Conservation (phyloP, 2,329 filamentous ascomycete species). For the Monosporascus sp. region DNA sequence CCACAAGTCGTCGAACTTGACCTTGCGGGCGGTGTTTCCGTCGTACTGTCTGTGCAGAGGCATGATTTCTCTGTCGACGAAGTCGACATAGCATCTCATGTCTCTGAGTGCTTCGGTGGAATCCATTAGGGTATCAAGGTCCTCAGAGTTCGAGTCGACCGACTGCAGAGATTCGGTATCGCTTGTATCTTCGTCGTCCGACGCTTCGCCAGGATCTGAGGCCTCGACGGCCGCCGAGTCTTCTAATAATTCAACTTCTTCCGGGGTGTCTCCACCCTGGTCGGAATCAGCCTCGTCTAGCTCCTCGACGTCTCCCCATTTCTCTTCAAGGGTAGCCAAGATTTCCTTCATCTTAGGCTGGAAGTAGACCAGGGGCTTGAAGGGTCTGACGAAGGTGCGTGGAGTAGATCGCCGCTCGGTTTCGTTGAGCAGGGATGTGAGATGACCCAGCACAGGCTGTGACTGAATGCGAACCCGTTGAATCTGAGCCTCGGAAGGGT, state of each 20-base stretch:
- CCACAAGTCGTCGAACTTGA: conserved; percentile 40
- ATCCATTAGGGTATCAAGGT: conserved; percentile 33
- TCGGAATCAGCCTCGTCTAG: conserved; percentile 19
- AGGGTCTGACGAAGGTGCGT: conserved; percentile 36
- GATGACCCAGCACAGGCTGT: conserved; percentile 33
- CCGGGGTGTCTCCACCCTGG: conserved; percentile 20
- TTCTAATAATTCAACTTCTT: conserved; percentile 24
- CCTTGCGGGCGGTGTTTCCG: conserved; percentile 22
- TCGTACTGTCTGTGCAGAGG: conserved; percentile 27
- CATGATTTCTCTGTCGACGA: conserved; percentile 38
- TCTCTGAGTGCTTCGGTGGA: conserved; percentile 34
- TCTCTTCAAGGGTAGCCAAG: conserved; percentile 34
- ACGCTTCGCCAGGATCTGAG: conserved; percentile 2
- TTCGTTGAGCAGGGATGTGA: conserved; percentile 32
- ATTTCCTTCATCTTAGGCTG: conserved; percentile 37
- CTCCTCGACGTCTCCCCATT: conserved; percentile 35
- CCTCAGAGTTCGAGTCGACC: conserved; percentile 32
- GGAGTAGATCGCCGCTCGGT: conserved; percentile 30
- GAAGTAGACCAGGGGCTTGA: conserved; percentile 35
- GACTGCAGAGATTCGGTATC: conserved; percentile 30
- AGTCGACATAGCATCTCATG: conserved; percentile 39
- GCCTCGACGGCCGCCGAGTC: conserved; percentile 11
- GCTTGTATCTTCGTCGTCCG: conserved; percentile 16
- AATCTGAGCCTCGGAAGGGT: conserved; percentile 16
- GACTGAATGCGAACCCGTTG: conserved; percentile 36